Percentiles rank a stretch among this genome's conserved stretches.
Evolutionary conservation across 192 early-diverging fungal species (phyloP).

Genomic region (Dimargaris cristalligena): DNA sequence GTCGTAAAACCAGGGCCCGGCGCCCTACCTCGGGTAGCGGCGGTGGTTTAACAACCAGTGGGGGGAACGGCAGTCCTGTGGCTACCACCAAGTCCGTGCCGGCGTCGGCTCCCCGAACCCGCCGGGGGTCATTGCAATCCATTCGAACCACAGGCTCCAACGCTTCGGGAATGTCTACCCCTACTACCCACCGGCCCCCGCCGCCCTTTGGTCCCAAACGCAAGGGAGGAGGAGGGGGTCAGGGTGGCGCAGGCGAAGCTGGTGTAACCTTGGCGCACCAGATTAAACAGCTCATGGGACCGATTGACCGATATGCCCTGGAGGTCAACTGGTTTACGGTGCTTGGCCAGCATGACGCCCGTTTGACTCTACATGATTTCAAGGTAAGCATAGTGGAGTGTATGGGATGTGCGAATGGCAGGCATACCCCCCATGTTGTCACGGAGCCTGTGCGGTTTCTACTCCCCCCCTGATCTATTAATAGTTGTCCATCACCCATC

Average conservation of each 20-base stretch:
- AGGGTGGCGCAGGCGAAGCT: background rate
- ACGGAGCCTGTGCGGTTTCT: no score
- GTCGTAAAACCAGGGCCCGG: no score
- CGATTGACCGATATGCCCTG: conserved; percentile 8
- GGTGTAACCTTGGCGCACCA: background rate
- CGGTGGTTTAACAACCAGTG: background rate
- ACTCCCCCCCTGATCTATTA: no score
- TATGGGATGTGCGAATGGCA: no score
- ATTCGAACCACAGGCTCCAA: background rate
- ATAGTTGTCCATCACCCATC: no score
- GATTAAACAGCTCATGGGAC: conserved; percentile 2
- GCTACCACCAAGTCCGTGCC: no score
- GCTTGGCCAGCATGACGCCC: background rate
- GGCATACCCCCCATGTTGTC: no score
- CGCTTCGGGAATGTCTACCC: background rate
- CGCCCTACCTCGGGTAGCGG: no score
- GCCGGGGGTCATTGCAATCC: background rate
- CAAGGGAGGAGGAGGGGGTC: no score
- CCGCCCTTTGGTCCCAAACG: no score
- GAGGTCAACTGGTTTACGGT: conserved; percentile 1
- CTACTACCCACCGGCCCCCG: background rate
- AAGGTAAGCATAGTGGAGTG: background rate
- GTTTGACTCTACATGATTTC: background rate
- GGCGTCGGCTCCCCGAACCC: no score
- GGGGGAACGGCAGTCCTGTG: background rate